A percentile compares a stretch with the other conserved stretches of the same genome.
phyloP scores from a whole-genome alignment of 2,329 filamentous ascomycete genomes.

The Pseudogymnoascus sp. region DNA sequence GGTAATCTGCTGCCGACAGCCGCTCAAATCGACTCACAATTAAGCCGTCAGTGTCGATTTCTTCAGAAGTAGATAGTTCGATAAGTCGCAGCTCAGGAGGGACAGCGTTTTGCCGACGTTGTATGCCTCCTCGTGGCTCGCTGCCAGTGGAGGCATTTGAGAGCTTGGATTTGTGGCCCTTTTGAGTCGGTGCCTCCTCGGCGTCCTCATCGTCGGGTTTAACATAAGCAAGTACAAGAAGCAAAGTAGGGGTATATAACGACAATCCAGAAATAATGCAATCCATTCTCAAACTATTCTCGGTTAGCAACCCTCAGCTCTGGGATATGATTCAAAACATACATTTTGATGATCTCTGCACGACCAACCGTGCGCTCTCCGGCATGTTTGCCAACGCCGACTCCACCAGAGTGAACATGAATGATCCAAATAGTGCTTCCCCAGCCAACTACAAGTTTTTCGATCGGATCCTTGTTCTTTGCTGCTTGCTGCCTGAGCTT shows the following conservation, averaged over 20 bases:
- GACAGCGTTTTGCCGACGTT: constrained; percentile 66
- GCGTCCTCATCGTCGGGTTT: constrained; percentile 55
- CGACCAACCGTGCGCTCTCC: constrained; percentile 66
- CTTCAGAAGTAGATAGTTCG: constrained; percentile 71
- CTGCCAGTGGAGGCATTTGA: constrained; percentile 44
- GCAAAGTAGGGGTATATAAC: constrained; percentile 83
- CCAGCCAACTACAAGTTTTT: constrained; percentile 89
- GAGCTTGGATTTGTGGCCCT: constrained; percentile 26
- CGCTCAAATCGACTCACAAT: constrained; percentile 80
- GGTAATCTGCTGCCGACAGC: constrained; percentile 83
- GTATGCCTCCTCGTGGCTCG: constrained; percentile 56
- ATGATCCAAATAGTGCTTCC: constrained; percentile 94
- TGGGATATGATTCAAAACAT: constrained; percentile 33
- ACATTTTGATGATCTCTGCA: constrained; percentile 90
- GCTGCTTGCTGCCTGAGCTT: constrained; percentile 42
- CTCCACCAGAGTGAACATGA: constrained; percentile 72
- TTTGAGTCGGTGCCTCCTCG: constrained; percentile 32
- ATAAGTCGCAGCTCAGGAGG: constrained; percentile 87
- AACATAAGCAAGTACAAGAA: constrained; percentile 87
- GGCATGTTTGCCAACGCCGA: constrained; percentile 55
- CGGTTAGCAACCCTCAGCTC: not conserved
- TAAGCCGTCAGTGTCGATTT: constrained; percentile 80
- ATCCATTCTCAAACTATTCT: constrained; percentile 74
- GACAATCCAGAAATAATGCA: constrained; percentile 97
- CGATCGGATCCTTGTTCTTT: constrained; percentile 44